Evolutionary conservation across 2,329 filamentous ascomycete species (phyloP).

Genomic region (Trichoderma gracile): DNA sequence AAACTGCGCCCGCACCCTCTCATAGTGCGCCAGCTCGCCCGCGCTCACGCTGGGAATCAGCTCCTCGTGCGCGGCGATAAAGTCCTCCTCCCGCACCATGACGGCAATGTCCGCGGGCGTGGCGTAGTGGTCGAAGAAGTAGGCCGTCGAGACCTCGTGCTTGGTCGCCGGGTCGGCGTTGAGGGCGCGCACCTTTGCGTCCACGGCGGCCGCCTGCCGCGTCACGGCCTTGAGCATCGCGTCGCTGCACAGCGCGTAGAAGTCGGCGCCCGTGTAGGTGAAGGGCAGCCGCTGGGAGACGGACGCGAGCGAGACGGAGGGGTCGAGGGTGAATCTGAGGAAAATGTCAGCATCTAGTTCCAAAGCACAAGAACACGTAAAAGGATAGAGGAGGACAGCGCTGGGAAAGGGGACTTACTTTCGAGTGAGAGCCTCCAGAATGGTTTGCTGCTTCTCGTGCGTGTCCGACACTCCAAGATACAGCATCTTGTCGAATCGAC

Average conservation of each 20-base stretch:
- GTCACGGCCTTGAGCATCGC: slow-evolving; percentile 99
- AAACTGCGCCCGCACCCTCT: slow-evolving; percentile 77
- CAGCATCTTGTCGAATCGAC: slow-evolving; percentile 97
- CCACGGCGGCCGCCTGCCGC: slow-evolving; percentile 79
- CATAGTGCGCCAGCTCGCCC: slow-evolving; percentile 90
- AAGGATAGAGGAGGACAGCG: neutral
- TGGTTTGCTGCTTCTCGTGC: slow-evolving; percentile 92
- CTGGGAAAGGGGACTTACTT: slow-evolving; percentile 61
- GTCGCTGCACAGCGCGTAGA: slow-evolving; percentile 96
- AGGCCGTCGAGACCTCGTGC: slow-evolving; percentile 72
- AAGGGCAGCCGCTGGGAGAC: slow-evolving; percentile 82
- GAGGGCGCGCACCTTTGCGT: slow-evolving; percentile 74
- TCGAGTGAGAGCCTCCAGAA: slow-evolving; percentile 88
- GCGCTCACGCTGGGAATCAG: slow-evolving; percentile 91
- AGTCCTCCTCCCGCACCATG: slow-evolving; percentile 86
- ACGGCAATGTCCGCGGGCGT: slow-evolving; percentile 81
- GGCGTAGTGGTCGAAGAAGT: slow-evolving; percentile 93
- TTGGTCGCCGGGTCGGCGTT: slow-evolving; percentile 50
- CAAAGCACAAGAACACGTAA: neutral
- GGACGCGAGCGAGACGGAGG: slow-evolving; percentile 70
- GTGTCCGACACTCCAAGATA: slow-evolving; percentile 96
- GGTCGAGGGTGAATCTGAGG: slow-evolving; percentile 77
- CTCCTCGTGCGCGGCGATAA: slow-evolving; percentile 76
- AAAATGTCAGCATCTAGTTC: neutral
- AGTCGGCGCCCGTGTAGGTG: slow-evolving; percentile 95